Conservation (phyloP, 352 stramenopile genomes). For the Globisporangium heterothallicum region DNA sequence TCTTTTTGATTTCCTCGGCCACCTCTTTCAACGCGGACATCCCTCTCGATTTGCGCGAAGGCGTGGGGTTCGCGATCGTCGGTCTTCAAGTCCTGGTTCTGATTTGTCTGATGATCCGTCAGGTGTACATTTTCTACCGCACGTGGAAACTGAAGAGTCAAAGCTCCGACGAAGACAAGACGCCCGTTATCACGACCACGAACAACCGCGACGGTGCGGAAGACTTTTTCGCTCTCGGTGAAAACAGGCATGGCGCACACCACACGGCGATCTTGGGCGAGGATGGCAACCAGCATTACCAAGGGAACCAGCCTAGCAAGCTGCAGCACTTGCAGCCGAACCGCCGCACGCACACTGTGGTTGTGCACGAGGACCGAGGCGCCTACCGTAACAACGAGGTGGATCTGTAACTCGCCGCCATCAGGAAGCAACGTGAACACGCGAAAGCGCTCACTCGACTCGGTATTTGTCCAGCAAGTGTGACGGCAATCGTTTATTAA, state of each 20-base stretch:
- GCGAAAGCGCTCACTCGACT: neutral
- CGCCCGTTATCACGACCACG: conserved; percentile 27
- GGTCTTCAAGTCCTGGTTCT: conserved; percentile 79
- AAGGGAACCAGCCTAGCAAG: conserved; percentile 7
- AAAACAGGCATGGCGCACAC: conserved; percentile 21
- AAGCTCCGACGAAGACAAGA: conserved; percentile 53
- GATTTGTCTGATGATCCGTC: conserved; percentile 73
- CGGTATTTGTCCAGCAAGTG: neutral
- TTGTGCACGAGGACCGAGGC: conserved; percentile 17
- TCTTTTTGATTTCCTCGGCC: conserved; percentile 73
- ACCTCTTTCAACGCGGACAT: conserved; percentile 64
- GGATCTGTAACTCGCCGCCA: conserved; percentile 16
- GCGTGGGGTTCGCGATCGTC: conserved; percentile 76
- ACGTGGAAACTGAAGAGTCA: conserved; percentile 78
- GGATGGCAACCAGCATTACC: conserved; percentile 18
- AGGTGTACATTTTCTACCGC: conserved; percentile 85
- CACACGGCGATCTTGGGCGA: conserved; percentile 33
- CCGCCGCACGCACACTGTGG: conserved; percentile 19
- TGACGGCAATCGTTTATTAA: conserved; percentile 10
- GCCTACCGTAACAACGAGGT: conserved; percentile 43
- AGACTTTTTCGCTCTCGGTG: conserved; percentile 40
- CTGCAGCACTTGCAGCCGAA: conserved; percentile 18
- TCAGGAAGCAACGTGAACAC: neutral
- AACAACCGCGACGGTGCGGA: conserved; percentile 47
- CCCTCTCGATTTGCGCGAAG: conserved; percentile 64